Base-by-base conservation (phyloP, 345 rosid species). In the Brassica incana region DNA sequence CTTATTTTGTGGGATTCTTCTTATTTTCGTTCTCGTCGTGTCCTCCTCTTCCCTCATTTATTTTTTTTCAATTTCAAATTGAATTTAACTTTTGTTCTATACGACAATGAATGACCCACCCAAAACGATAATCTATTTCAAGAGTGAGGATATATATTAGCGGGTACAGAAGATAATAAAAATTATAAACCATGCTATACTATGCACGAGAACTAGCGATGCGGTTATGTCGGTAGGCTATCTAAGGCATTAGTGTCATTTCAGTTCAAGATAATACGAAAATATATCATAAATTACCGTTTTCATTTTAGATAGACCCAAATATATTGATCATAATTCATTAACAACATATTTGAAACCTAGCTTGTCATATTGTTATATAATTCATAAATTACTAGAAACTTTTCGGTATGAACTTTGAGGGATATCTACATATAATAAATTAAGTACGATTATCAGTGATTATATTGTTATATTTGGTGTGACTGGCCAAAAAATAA, bases 211-310 rank as follows among this genome's bases (percentile, higher is more conserved):
- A 35, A 64, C 36, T 32, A 65, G 15, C 70, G 50, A 23, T 64
- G 23, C 43, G 12, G 15, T 64, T 65, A 72, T 78, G 81, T 78
- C 81, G 81, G 81, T 72, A 52, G 58, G 20, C 18, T 14, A 52
- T 45, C 54, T 12, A 45, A 45, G 54, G 0, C 0, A 27, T 27
- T 27, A 27, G 30, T 27, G 30, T n/a, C 58, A 52, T 52, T 52
- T 52, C 8, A 4, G 58, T 52, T 52, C 12, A 12, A 48, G 16
- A 48, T 14, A 50, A 50, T 50, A n/a, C n/a, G 11, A 50, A 50
- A 14, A 50, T 50, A n/a, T 2, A 50, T 50, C 18, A 50, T 50
- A 50, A 50, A 50, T n/a, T 54, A 54, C 60, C 58, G 0, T 15
- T 54, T 54, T 54, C 23, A 16, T 54, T 50, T 50, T n/a, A 27